Evolutionary conservation across 352 stramenopile genomes (phyloP).

Genomic region (Blastocystis sp.): DNA sequence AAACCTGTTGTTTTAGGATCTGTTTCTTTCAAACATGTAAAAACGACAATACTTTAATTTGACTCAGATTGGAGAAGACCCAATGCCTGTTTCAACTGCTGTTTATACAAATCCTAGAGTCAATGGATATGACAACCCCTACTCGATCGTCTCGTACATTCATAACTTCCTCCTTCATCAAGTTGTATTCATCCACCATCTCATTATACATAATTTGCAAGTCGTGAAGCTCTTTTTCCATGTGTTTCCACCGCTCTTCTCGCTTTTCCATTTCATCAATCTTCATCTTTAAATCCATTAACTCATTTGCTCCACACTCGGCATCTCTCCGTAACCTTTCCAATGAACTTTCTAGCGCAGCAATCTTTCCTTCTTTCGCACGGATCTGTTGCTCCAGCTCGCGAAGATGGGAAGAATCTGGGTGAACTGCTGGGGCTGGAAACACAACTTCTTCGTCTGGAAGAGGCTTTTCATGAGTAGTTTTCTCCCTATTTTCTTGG

Average conservation of each 20-base stretch:
- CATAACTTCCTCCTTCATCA: not conserved
- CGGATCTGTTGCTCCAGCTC: not conserved
- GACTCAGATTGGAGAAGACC: not conserved
- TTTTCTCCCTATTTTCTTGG: not conserved
- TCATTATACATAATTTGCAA: not conserved
- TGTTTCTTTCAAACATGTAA: not conserved
- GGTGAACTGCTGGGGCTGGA: not conserved
- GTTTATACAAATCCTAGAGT: constrained; percentile 30
- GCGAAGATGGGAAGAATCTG: not conserved
- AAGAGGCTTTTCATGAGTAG: too few relatives aligned
- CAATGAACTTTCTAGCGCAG: not conserved
- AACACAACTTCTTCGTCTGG: not conserved
- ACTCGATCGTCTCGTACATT: constrained; percentile 1
- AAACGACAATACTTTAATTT: not conserved
- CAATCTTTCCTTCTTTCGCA: not conserved
- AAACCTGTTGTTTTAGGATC: not conserved
- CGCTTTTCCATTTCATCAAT: constrained; percentile 3
- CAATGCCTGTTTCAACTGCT: constrained; percentile 23
- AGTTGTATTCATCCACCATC: constrained; percentile 11
- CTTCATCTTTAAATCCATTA: constrained; percentile 17
- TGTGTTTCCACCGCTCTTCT: not conserved
- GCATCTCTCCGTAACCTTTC: not conserved
- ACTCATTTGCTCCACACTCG: not conserved
- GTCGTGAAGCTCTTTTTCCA: not conserved
- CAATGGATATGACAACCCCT: not conserved